Evolutionary conservation across 495 filamentous ascomycete species (phyloP).

Genomic region (Thozetella sp.): DNA sequence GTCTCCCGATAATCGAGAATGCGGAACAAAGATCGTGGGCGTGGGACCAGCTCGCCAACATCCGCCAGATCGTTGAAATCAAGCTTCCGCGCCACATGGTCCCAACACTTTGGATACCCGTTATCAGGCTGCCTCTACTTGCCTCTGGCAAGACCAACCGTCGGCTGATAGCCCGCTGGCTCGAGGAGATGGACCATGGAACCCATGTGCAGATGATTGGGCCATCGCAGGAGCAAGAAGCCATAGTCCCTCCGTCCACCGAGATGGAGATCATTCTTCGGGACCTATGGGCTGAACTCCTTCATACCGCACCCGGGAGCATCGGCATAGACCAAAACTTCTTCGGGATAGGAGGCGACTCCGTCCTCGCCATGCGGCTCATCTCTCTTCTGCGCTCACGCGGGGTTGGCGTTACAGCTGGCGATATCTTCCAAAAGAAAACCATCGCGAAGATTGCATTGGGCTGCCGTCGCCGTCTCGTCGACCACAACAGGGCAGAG

Average conservation of each 20-base stretch:
- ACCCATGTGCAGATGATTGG: no score
- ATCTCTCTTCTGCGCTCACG: slow-evolving; percentile 16
- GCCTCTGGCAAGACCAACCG: neutral
- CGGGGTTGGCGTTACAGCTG: neutral
- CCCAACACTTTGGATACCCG: neutral
- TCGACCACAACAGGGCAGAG: no score
- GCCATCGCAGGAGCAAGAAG: no score
- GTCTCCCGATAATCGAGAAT: neutral
- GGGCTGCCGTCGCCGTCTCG: no score
- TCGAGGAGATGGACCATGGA: no score
- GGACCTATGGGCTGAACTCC: neutral
- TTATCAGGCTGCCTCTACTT: neutral
- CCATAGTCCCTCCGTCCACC: no score
- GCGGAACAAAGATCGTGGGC: neutral
- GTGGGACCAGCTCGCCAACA: neutral
- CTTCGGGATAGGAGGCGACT: slow-evolving; percentile 59
- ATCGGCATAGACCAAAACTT: slow-evolving; percentile 49
- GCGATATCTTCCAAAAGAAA: neutral
- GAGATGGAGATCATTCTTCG: no score
- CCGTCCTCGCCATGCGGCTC: slow-evolving; percentile 60
- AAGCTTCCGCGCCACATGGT: neutral
- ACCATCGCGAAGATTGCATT: no score
- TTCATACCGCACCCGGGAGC: slow-evolving; percentile 2
- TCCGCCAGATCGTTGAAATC: neutral
- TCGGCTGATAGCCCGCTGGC: neutral